These are phyloP conservation scores for Pyrenophora graminea DNA, from an alignment of 2,329 filamentous ascomycete genomes.

Conservation along the genomic window DNA sequence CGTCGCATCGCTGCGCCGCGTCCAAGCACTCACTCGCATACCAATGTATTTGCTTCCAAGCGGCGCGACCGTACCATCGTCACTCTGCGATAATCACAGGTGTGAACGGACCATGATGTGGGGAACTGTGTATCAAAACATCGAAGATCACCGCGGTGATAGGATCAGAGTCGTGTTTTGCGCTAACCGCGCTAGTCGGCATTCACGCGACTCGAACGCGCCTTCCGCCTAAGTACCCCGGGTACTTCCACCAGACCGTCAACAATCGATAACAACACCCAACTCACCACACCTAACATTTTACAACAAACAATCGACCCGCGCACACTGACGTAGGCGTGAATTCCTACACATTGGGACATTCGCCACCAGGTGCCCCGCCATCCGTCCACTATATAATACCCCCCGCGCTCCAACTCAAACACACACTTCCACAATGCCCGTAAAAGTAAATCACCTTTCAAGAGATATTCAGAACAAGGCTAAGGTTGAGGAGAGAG, in stretches of 20 bases:
- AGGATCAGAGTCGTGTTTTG: slow-evolving; percentile 10
- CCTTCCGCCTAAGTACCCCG: slow-evolving; percentile 5
- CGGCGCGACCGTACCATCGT: not conserved
- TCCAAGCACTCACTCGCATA: slow-evolving; percentile 4
- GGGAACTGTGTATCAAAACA: slow-evolving; percentile 9
- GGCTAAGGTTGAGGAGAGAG: slow-evolving; percentile 1
- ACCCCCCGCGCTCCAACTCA: not conserved
- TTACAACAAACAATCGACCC: not conserved
- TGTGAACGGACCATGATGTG: slow-evolving; percentile 2
- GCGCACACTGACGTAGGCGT: not conserved
- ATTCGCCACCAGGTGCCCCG: too few species aligned
- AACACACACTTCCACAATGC: slow-evolving; percentile 1
- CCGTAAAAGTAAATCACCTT: slow-evolving; percentile 5
- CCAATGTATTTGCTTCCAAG: slow-evolving; percentile 5
- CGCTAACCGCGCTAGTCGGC: slow-evolving; percentile 16
- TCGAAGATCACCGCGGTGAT: slow-evolving; percentile 6
- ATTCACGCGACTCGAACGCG: slow-evolving; percentile 15
- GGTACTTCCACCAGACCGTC: not conserved
- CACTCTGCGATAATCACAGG: not conserved
- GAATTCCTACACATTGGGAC: too few species aligned
- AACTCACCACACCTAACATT: not conserved
- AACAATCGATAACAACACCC: slow-evolving; percentile 5
- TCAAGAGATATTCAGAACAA: not conserved
- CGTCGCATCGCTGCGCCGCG: not conserved
- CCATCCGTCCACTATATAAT: not conserved